phyloP scores from a whole-genome alignment of 352 stramenopile genomes.

The Phytopythium litorale region DNA sequence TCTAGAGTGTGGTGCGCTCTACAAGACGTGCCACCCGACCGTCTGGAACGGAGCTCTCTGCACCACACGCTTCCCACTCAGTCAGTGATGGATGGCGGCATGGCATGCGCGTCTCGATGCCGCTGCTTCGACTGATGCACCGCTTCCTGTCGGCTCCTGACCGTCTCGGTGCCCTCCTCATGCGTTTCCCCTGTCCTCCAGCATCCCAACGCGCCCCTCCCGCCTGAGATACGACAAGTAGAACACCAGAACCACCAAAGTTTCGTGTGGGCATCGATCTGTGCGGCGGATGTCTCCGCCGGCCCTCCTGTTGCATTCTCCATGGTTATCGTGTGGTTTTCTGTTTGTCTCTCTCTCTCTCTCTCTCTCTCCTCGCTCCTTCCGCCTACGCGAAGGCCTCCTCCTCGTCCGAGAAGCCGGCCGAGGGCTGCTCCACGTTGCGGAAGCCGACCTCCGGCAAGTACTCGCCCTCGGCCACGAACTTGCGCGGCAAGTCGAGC shows the following conservation, averaged over 20 bases:
- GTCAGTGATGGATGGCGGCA: not conserved
- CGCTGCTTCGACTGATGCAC: not conserved
- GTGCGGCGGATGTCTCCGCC: not conserved
- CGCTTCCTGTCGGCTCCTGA: too few relatives aligned
- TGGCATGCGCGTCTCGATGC: not conserved
- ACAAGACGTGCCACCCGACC: not conserved
- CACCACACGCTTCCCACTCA: not conserved
- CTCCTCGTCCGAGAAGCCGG: not conserved
- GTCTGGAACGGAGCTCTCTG: not conserved
- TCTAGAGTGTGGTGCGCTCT: not conserved
- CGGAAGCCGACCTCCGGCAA: constrained; percentile 78
- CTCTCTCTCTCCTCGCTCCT: not conserved
- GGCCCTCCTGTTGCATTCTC: not conserved
- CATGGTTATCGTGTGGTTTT: not conserved
- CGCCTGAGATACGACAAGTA: too few relatives aligned
- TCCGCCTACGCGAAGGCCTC: constrained; percentile 5
- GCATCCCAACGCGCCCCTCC: too few relatives aligned
- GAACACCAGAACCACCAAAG: not conserved
- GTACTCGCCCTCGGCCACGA: constrained; percentile 59
- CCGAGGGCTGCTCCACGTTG: constrained; percentile 34
- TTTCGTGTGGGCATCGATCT: not conserved
- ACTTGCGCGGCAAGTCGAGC: constrained; percentile 71
- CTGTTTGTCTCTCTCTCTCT: not conserved
- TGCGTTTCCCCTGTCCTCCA: not conserved
- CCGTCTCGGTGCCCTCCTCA: not conserved